Evolutionary conservation across 2,329 filamentous ascomycete genomes (phyloP).

Genomic region (Stemphylium lycopersici): DNA sequence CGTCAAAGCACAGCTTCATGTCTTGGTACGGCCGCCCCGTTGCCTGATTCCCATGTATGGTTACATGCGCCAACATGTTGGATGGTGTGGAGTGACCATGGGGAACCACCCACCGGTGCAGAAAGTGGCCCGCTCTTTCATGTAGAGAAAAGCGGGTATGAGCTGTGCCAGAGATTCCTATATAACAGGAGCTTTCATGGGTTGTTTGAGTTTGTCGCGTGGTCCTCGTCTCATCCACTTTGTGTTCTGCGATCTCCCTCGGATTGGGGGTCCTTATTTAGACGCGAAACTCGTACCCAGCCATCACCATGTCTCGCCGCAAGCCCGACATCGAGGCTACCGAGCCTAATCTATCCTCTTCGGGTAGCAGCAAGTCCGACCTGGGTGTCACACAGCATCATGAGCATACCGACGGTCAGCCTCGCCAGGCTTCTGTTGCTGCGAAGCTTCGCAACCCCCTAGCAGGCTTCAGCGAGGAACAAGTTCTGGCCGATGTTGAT

Average conservation of each 20-base stretch:
- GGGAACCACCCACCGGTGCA: slow-evolving; percentile 16
- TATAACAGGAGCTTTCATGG: slow-evolving; percentile 16
- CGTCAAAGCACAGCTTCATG: slow-evolving; percentile 1
- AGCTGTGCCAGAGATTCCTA: slow-evolving; percentile 12
- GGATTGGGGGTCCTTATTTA: neutral
- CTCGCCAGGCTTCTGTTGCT: slow-evolving; percentile 30
- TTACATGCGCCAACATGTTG: slow-evolving; percentile 36
- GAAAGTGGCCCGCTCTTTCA: slow-evolving; percentile 10
- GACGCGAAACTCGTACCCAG: neutral
- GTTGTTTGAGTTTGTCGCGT: slow-evolving; percentile 1
- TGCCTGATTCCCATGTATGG: slow-evolving; percentile 19
- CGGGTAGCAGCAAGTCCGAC: slow-evolving; percentile 32
- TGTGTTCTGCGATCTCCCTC: slow-evolving; percentile 3
- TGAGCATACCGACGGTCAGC: slow-evolving; percentile 25
- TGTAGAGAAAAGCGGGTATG: slow-evolving; percentile 15
- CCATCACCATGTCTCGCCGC: slow-evolving; percentile 26
- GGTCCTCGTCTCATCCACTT: slow-evolving; percentile 8
- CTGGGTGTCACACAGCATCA: slow-evolving; percentile 25
- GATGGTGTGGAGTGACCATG: slow-evolving; percentile 21
- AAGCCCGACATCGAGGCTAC: slow-evolving; percentile 38
- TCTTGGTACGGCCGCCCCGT: slow-evolving; percentile 22
- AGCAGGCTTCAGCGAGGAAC: slow-evolving; percentile 57
- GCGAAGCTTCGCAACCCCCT: slow-evolving; percentile 60
- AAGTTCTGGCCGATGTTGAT: slow-evolving; percentile 62
- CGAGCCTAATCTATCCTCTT: slow-evolving; percentile 29